Conservation (phyloP, 148 eudicot genomes). For the Persicaria maculosa region DNA sequence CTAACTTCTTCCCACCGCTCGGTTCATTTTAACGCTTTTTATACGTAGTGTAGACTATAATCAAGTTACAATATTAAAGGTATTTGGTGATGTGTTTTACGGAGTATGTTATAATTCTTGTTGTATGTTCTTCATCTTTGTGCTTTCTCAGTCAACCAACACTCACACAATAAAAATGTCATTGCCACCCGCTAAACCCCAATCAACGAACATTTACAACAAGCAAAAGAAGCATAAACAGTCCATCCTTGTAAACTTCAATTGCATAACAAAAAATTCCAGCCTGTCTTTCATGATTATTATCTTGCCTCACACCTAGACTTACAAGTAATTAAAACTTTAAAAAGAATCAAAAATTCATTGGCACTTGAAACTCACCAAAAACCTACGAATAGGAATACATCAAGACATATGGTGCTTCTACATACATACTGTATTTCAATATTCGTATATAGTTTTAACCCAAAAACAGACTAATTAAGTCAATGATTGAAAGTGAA, state of each 20-base stretch:
- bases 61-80: too few species aligned
- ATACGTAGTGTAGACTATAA: too few species aligned
- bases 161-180: slow-evolving; percentile 3
- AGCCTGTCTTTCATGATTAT: slow-evolving; percentile 6
- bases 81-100: too few species aligned
- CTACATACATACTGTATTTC: not conserved
- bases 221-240: not conserved
- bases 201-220: not conserved
- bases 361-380: slow-evolving; percentile 7
- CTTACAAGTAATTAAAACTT: slow-evolving; percentile 11
- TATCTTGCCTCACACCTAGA: slow-evolving; percentile 11
- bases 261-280: slow-evolving; percentile 10
- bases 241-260: slow-evolving; percentile 7
- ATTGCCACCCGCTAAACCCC: not conserved
- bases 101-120: too few species aligned
- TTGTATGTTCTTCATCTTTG: too few species aligned
- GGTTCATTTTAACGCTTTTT: too few species aligned
- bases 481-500: not conserved
- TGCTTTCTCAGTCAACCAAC: not conserved
- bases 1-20: too few species aligned
- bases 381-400: slow-evolving; percentile 1
- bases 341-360: not conserved
- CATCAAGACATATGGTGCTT: slow-evolving; percentile 1
- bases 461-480: slow-evolving; percentile 1
- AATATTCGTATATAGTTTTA: not conserved